Base-by-base conservation (phyloP, 495 filamentous ascomycete species). In the Trichoderma asperelloides region DNA sequence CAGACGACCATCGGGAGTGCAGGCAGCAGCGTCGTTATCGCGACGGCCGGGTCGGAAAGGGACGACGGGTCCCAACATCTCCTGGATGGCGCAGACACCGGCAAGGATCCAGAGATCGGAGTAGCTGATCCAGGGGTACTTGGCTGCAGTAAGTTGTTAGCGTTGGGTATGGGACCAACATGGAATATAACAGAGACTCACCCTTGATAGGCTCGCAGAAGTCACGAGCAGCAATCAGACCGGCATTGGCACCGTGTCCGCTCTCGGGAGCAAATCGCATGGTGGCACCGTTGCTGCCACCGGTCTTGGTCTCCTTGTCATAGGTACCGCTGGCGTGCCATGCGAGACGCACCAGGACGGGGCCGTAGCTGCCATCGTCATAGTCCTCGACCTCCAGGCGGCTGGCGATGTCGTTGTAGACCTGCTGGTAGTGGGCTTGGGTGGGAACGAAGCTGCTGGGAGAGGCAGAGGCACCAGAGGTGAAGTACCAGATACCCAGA, bases 211-310 rank as follows among this genome's bases (percentile, higher is more conserved):
- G 90, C 79, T 96, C 91, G 30, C 97, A 82, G 85, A 97, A 96
- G 81, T 96, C 91, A 47, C 94, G 89, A 69, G 94, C 95, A 68
- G 84, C 79, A 78, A 90, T 89, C 72, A 98, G 84, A 70, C 95
- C 95, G 65, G 94, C 92, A 71, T 97, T 97, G 77, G 94, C 95
- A 70, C 93, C 93, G 79, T 98, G 95, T 75, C 89, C 90, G 51
- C 85, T 84, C 82, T 97, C 95, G 47, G 95, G 95, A 49, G 88
- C 82, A 78, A 98, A 98, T 77, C 95, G 87, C 95, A 98, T 98
- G 71, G 95, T 98, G 66, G 95, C 93, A 69, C 95, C 95, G 77
- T 98, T 96, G 80, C 89, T 93, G 68, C 95, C 95, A 72, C 95
- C 95, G 49, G 95, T 97, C 71, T 85, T 83, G 62, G 95, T 97